A percentile compares a stretch with the other conserved stretches of the same genome.
Evolutionary conservation across 2,329 filamentous ascomycete genomes (phyloP).

Genomic region (Shiraia bambusicola): DNA sequence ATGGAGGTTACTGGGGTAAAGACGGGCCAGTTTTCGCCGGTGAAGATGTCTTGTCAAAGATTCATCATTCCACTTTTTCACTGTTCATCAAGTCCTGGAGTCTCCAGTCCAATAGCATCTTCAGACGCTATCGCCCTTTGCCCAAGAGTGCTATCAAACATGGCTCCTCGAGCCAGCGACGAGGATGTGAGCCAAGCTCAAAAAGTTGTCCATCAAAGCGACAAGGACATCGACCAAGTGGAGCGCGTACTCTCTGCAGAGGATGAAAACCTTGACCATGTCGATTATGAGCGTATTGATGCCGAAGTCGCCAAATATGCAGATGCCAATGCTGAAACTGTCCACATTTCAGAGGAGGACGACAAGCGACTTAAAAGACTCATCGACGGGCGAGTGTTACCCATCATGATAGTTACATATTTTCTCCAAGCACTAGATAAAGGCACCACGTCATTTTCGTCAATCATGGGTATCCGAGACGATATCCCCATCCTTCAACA

Average conservation of each 20-base stretch:
- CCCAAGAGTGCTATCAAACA: constrained; percentile 18
- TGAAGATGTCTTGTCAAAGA: constrained; percentile 26
- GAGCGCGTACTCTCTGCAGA: constrained; percentile 52
- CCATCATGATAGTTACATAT: constrained; percentile 72
- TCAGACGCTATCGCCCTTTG: constrained; percentile 11
- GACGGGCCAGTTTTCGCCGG: constrained; percentile 20
- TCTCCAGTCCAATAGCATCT: constrained; percentile 10
- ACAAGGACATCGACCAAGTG: constrained; percentile 47
- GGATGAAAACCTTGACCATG: constrained; percentile 53
- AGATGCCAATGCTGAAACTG: constrained; percentile 47
- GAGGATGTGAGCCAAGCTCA: constrained; percentile 21
- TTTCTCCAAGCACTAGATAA: constrained; percentile 70
- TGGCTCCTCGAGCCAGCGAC: constrained; percentile 19
- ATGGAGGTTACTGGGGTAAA: constrained; percentile 16
- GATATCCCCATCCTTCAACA: constrained; percentile 39
- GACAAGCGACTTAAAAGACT: constrained; percentile 62
- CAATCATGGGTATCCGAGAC: constrained; percentile 61
- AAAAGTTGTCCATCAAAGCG: constrained; percentile 12
- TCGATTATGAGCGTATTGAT: constrained; percentile 64
- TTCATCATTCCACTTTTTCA: constrained; percentile 16
- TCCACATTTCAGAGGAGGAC: constrained; percentile 62
- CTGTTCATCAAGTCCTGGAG: constrained; percentile 20
- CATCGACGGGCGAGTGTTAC: constrained; percentile 68
- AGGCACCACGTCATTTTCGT: constrained; percentile 63
- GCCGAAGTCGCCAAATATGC: constrained; percentile 71